Percentiles rank a stretch among this genome's conserved stretches.
phyloP scores from a whole-genome alignment of 257 asterid species.

The Cruciata laevipes region DNA sequence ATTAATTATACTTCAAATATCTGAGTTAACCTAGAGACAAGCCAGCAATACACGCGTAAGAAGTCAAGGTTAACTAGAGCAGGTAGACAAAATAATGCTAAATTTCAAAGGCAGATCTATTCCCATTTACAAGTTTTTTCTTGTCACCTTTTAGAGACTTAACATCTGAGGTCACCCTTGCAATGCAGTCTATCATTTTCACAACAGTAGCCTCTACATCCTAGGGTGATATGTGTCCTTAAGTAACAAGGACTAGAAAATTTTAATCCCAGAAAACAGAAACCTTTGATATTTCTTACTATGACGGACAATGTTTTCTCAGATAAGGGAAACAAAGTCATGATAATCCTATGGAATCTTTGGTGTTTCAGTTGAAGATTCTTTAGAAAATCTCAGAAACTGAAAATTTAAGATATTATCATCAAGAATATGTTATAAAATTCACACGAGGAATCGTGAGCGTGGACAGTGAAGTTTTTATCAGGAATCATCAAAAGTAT shows the following conservation, averaged over 20 bases:
- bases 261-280: too few relatives aligned
- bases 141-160: neutral
- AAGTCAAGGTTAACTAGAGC: neutral
- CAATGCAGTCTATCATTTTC: neutral
- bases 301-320: too few relatives aligned
- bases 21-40: constrained; percentile 2
- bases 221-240: too few relatives aligned
- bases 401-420: too few relatives aligned
- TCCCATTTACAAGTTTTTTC: neutral
- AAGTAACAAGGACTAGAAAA: too few relatives aligned
- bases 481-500: neutral
- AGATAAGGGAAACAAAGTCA: too few relatives aligned
- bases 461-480: neutral
- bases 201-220: too few relatives aligned
- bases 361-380: too few relatives aligned
- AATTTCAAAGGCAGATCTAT: neutral
- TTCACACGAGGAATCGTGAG: neutral
- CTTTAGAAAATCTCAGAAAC: too few relatives aligned
- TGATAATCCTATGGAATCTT: too few relatives aligned
- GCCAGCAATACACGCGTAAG: neutral
- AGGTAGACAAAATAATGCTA: neutral
- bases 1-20: neutral
- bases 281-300: too few relatives aligned
- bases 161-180: neutral
- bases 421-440: too few relatives aligned